Percentiles rank a stretch among this genome's conserved stretches.
Evolutionary conservation across 495 filamentous ascomycete genomes (phyloP).

Genomic region (Saxispiralis lemnorum): DNA sequence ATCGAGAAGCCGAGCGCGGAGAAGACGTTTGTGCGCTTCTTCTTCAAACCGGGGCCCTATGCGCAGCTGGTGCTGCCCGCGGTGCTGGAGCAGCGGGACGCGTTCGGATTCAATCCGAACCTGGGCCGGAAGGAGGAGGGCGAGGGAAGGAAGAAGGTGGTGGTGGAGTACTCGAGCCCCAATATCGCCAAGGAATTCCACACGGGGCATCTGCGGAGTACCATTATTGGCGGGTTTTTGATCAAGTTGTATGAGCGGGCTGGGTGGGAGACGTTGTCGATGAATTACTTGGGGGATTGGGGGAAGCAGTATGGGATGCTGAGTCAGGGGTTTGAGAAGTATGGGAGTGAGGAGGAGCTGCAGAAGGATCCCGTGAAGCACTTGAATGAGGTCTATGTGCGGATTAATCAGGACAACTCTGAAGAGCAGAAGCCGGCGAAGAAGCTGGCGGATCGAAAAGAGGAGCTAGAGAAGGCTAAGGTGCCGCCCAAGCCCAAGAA

Average conservation of each 20-base stretch:
- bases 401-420: constrained; percentile 35
- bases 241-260: constrained; percentile 50
- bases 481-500: constrained; percentile 37
- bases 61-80: constrained; percentile 27
- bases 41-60: constrained; percentile 33
- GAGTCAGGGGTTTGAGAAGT: constrained; percentile 47
- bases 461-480: constrained; percentile 34
- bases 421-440: constrained; percentile 16
- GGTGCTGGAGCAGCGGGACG: constrained; percentile 23
- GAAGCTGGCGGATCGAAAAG: constrained; percentile 18
- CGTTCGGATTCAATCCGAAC: constrained; percentile 27
- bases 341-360: constrained; percentile 44
- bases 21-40: constrained; percentile 66
- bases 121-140: constrained; percentile 19
- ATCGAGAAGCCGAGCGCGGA: constrained; percentile 44
- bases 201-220: constrained; percentile 53
- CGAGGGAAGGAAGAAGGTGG: constrained; percentile 25
- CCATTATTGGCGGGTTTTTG: constrained; percentile 58
- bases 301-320: constrained; percentile 59
- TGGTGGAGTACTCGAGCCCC: constrained; percentile 56
- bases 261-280: constrained; percentile 52
- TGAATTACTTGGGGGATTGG: constrained; percentile 69
- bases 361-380: constrained; percentile 47
- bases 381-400: constrained; percentile 51
- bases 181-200: constrained; percentile 67